Percentiles rank a stretch among this genome's conserved stretches.
Conservation (phyloP, 345 rosid genomes). For the Crucihimalaya himalaica region DNA sequence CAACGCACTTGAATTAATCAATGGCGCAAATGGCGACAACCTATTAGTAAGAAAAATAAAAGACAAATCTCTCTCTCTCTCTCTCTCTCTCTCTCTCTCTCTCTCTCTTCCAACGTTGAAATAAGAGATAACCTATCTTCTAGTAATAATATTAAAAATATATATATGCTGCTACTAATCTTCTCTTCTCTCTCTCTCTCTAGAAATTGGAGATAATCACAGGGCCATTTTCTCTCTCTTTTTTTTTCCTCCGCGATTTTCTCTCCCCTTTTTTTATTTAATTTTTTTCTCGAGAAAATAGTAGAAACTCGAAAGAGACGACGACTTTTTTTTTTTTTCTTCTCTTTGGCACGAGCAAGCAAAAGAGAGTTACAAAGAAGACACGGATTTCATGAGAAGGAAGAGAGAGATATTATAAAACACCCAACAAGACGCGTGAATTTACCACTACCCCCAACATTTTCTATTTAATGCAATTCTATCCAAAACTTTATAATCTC, state of each 20-base stretch:
- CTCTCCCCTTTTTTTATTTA: slow-evolving; percentile 3
- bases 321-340: slow-evolving; percentile 8
- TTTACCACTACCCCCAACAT: slow-evolving; percentile 13
- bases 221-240: not conserved
- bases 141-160: not conserved
- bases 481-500: not conserved
- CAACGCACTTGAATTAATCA: slow-evolving; percentile 37
- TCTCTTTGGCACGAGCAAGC: slow-evolving; percentile 17
- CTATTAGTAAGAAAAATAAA: not conserved
- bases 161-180: too few relatives aligned
- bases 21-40: slow-evolving; percentile 43
- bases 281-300: slow-evolving; percentile 17
- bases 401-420: not conserved
- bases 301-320: slow-evolving; percentile 17
- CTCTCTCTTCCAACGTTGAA: slow-evolving; percentile 39
- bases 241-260: slow-evolving; percentile 13
- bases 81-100: slow-evolving; percentile 38
- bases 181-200: slow-evolving; percentile 16
- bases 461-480: slow-evolving; percentile 24
- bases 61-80: slow-evolving; percentile 38
- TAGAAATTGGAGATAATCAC: slow-evolving; percentile 31
- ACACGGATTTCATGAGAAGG: slow-evolving; percentile 37
- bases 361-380: too few relatives aligned
- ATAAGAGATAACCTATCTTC: not conserved
- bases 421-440: slow-evolving; percentile 29